Percentiles rank a stretch among this genome's conserved stretches.
These are phyloP conservation scores for Saussurea involucrata DNA, from an alignment of 129 eudicot species.

Conservation along the genomic window DNA sequence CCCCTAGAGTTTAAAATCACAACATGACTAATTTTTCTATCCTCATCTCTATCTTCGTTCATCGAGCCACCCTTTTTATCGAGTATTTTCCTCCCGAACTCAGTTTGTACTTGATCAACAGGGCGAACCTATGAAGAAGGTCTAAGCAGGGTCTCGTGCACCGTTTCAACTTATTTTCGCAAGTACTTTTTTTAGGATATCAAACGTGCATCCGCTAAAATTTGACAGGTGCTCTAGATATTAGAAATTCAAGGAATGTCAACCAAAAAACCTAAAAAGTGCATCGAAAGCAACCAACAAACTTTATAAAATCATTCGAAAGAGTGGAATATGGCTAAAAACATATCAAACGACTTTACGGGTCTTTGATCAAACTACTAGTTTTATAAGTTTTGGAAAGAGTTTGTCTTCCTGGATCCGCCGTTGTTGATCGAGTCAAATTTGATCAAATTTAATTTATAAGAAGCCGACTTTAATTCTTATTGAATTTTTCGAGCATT, in stretches of 20 bases:
- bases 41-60: background rate
- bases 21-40: background rate
- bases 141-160: background rate
- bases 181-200: background rate
- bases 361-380: no score
- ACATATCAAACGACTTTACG: background rate
- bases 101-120: background rate
- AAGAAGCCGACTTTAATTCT: background rate
- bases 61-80: background rate
- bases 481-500: background rate
- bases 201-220: background rate
- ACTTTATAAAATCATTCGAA: no score
- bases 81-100: background rate
- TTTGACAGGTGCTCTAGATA: background rate
- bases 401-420: no score
- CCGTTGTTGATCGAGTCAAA: background rate
- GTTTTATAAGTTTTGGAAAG: no score
- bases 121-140: background rate
- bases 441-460: background rate
- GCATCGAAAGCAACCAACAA: background rate
- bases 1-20: background rate
- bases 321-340: no score
- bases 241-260: background rate
- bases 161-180: background rate
- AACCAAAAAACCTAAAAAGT: no score